Evolutionary conservation across 352 stramenopile genomes (phyloP), one percentile per base, ranked within the genome.

Genomic region (Aphanomyces invadans): DNA sequence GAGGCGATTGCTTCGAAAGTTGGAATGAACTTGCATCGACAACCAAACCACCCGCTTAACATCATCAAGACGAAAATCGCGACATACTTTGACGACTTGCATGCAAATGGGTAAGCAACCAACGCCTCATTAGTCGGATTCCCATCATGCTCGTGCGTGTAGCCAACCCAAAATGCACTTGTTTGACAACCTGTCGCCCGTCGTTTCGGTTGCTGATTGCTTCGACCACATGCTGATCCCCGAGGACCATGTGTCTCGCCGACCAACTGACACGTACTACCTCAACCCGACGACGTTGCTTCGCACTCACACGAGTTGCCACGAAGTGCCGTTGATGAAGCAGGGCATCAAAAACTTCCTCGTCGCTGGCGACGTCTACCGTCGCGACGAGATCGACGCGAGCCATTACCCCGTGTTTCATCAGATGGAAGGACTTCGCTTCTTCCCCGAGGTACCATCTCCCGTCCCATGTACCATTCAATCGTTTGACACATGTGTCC

Each of bases 321-420:
- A 99, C 75, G 95, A 99, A 75, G 86, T 93, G 11, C 73, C 93
- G 7, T 87, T 91, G 21, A 80, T 99, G 73, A 86, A 90, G 62
- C 71, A 91, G 42, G 89, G 92, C 2, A 71, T 86, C 66, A 87
- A 92, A 64, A 79, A 86, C 62, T 99, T 99, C 73, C 71, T 99
- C 5, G 84, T 97, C 46, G 87, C 88, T 0, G 96, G 95, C 17
- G 95, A 99, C 76, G 92, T 98, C 12, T 99, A 99, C 78, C 92
- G 97, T 55, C 84, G 97, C 15, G 97, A 99, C 77, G 96, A 99
- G 77, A 98, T 99, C 72, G 97, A 99, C 72, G 77, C 86, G 12
- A 98, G 84, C 48, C 97, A 99, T 79, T 99, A 99, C 85, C 97
- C 97, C 0, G 93, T 99, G 11, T 99, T 99, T 81, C 97, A 99